phyloP scores from a whole-genome alignment of 2,329 filamentous ascomycete genomes.

The Clonostachys rosea region DNA sequence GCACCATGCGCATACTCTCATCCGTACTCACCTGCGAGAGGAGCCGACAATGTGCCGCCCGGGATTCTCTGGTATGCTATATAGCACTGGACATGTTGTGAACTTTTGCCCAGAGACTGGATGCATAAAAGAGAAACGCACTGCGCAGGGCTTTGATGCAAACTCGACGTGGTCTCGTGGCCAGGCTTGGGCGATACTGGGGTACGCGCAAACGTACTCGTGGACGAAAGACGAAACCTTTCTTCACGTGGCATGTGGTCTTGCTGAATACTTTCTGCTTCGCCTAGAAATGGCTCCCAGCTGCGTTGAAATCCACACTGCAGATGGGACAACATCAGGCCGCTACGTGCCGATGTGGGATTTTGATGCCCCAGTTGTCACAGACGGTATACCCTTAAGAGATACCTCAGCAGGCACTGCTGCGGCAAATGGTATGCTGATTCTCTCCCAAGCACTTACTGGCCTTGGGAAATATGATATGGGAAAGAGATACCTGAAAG shows the following conservation, averaged over 20 bases:
- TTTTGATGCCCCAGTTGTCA: conserved; percentile 26
- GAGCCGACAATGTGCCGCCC: conserved; percentile 9
- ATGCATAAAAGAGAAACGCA: conserved; percentile 27
- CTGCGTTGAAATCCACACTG: neutral
- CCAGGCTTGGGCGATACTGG: conserved; percentile 42
- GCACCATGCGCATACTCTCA: conserved; percentile 30
- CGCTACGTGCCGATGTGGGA: conserved; percentile 37
- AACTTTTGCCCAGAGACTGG: conserved; percentile 33
- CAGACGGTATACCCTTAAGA: conserved; percentile 12
- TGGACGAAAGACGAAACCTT: conserved; percentile 37
- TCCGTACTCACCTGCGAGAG: conserved; percentile 27
- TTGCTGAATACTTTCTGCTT: conserved; percentile 38
- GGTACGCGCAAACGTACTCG: conserved; percentile 37
- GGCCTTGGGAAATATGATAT: neutral
- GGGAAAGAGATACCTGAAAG: neutral
- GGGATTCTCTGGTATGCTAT: conserved; percentile 10
- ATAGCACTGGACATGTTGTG: conserved; percentile 36
- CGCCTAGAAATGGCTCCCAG: conserved; percentile 20
- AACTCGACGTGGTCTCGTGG: conserved; percentile 39
- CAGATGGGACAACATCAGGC: neutral
- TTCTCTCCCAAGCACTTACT: conserved; percentile 20
- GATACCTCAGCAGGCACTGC: conserved; percentile 31
- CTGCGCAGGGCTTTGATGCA: conserved; percentile 39
- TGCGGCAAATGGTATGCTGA: conserved; percentile 27
- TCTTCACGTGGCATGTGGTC: conserved; percentile 30